These are phyloP conservation scores for Protoeuglena noctilucae DNA, from an alignment of 139 green algal genomes.

Conservation along the genomic window DNA sequence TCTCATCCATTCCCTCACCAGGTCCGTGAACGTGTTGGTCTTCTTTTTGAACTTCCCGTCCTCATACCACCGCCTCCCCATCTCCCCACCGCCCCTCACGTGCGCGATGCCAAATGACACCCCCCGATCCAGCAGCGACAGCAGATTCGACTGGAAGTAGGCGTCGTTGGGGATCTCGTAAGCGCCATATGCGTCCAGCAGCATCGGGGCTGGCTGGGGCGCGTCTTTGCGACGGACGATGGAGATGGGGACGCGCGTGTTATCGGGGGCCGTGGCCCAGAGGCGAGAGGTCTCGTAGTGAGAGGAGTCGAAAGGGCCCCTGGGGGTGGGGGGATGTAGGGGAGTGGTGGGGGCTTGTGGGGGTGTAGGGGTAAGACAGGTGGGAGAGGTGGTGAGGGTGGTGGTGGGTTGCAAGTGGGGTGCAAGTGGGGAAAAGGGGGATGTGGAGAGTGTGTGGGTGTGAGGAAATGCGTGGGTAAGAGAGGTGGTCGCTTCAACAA, in stretches of 20 bases:
- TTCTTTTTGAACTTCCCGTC: constrained; percentile 59
- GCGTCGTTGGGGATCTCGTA: constrained; percentile 49
- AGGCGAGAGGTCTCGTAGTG: constrained; percentile 57
- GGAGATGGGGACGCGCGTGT: constrained; percentile 18
- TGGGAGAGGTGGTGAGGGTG: too few species aligned
- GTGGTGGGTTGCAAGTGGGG: constrained; percentile 3
- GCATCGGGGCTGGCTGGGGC: constrained; percentile 32
- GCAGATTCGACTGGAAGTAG: constrained; percentile 23
- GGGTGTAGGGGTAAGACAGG: too few species aligned
- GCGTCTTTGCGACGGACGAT: constrained; percentile 53
- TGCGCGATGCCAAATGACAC: constrained; percentile 63
- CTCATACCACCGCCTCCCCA: constrained; percentile 62
- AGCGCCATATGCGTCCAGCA: constrained; percentile 39
- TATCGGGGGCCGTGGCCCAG: constrained; percentile 54
- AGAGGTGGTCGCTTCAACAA: too few species aligned
- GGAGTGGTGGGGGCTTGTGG: too few species aligned
- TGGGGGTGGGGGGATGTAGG: too few species aligned
- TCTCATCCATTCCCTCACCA: too few species aligned
- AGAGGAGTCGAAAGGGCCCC: constrained; percentile 50
- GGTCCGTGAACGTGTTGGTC: constrained; percentile 65
- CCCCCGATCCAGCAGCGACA: constrained; percentile 60
- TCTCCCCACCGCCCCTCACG: constrained; percentile 60
- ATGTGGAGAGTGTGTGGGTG: too few species aligned
- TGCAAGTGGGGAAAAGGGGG: too few species aligned
- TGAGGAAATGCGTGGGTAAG: too few species aligned